Evolutionary conservation across 257 asterid species (phyloP).

Genomic region (Echites panduratus): DNA sequence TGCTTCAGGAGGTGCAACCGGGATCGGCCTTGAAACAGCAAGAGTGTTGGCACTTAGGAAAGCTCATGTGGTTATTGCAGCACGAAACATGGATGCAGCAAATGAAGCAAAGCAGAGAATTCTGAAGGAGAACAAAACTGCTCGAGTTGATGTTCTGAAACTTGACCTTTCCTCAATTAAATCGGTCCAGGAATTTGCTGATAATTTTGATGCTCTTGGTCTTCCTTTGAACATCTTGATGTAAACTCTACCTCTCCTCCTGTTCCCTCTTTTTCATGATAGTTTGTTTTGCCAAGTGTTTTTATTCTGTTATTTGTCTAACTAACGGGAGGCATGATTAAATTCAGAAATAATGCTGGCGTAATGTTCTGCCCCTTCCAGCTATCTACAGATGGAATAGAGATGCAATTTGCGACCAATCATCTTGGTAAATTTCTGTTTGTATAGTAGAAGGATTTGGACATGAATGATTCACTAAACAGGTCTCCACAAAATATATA

Average conservation of each 20-base stretch:
- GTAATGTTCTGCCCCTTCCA: constrained; percentile 81
- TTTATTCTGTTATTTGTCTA: not conserved
- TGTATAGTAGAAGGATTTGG: too few species aligned
- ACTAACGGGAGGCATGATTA: not conserved
- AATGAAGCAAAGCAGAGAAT: constrained; percentile 56
- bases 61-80: constrained; percentile 70
- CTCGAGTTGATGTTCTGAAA: constrained; percentile 55
- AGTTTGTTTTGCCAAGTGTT: too few species aligned
- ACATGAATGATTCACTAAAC: not conserved
- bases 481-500: too few species aligned
- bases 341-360: constrained; percentile 87
- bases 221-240: constrained; percentile 87
- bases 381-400: constrained; percentile 74
- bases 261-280: not conserved
- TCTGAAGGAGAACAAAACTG: constrained; percentile 36
- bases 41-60: constrained; percentile 68
- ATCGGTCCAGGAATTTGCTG: constrained; percentile 57
- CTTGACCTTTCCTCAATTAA: constrained; percentile 69
- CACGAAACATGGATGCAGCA: constrained; percentile 74
- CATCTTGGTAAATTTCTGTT: constrained; percentile 55
- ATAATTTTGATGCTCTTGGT: constrained; percentile 48
- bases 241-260: constrained; percentile 21
- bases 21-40: constrained; percentile 81
- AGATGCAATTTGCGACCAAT: constrained; percentile 90
- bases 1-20: constrained; percentile 85